Base-by-base conservation (phyloP, 2,329 filamentous ascomycete species). In the Alternaria angustiovoidea region DNA sequence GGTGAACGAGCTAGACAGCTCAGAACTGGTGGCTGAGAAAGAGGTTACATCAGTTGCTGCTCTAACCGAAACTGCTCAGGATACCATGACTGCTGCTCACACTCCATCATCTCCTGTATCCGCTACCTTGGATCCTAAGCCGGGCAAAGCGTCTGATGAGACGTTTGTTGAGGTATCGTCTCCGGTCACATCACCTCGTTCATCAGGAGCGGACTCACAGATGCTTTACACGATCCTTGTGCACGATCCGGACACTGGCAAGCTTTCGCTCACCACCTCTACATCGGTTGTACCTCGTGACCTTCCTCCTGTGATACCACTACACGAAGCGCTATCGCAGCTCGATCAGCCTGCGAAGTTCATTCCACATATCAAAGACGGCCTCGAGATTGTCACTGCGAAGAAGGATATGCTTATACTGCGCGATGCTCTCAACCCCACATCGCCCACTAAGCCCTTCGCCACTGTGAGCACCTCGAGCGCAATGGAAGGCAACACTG, bases 391-490 rank as follows among this genome's bases (percentile, higher is more conserved):
- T 12, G 59, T 76, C 22, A 68, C 56, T n/a, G 68, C 68, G 1
- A 75, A 69, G 9, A 62, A 66, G 24, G 65, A 78, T 42, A 67
- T 78, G 49, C 71, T 79, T 9, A 62, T 77, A 11, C 61, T 78
- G 1, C 72, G 75, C 18, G 62, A 71, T 32, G 44, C 59, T 18
- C 60, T 66, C 6, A 60, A 64, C 8, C 11, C 46, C 7, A 46
- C 48, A 7, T 22, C 44, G 2, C 62, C 63, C 8, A 68, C 46
- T 28, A 65, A 58, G 4, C 9, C 52, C 9, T 67, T 51, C 52
- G 52, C 39, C 24, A 68, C 56, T 6, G 51, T 61, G 32, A 52
- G 44, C 20, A 59, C 39, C 7, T n/a, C 59, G 26, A 16, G 28
- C 47, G 43, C 38, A 38, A 18, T 8, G 43, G 34, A 7, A 4